phyloP scores from a whole-genome alignment of 768 basidiomycete genomes.

The Mycena galopus region DNA sequence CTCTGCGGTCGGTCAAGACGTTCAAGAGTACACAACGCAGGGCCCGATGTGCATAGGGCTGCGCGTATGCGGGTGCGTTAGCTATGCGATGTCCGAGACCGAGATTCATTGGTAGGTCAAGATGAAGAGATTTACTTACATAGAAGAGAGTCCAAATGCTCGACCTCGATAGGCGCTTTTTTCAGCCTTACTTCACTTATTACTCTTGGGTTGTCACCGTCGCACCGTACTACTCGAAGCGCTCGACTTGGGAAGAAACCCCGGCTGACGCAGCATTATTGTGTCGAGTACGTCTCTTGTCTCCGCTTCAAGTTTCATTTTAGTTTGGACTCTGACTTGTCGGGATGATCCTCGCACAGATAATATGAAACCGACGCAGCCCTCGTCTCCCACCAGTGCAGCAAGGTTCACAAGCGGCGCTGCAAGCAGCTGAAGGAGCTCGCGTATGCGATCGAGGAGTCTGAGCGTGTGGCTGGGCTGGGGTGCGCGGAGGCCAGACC shows the following conservation, averaged over 20 bases:
- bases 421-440: constrained; percentile 86
- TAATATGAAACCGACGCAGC: constrained; percentile 90
- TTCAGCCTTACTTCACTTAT: not conserved
- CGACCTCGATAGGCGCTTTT: constrained; percentile 85
- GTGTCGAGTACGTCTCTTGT: constrained; percentile 96
- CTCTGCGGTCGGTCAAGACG: constrained; percentile 84
- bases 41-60: constrained; percentile 79
- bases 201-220: too few species aligned
- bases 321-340: not conserved
- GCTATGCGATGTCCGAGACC: not conserved
- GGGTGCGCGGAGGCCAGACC: constrained; percentile 64
- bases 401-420: constrained; percentile 94
- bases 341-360: constrained; percentile 67
- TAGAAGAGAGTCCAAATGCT: constrained; percentile 95
- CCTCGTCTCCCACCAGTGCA: constrained; percentile 84
- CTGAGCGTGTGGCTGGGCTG: constrained; percentile 89
- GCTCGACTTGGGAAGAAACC: constrained; percentile 90
- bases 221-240: constrained; percentile 85
- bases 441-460: constrained; percentile 93
- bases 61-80: constrained; percentile 62
- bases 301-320: constrained; percentile 41
- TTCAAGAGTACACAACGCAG: constrained; percentile 86
- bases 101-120: too few species aligned
- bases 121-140: constrained; percentile 87
- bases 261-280: constrained; percentile 95